Conservation (phyloP, 371 early-diverging fungal species). For the Mortierella sp. region DNA sequence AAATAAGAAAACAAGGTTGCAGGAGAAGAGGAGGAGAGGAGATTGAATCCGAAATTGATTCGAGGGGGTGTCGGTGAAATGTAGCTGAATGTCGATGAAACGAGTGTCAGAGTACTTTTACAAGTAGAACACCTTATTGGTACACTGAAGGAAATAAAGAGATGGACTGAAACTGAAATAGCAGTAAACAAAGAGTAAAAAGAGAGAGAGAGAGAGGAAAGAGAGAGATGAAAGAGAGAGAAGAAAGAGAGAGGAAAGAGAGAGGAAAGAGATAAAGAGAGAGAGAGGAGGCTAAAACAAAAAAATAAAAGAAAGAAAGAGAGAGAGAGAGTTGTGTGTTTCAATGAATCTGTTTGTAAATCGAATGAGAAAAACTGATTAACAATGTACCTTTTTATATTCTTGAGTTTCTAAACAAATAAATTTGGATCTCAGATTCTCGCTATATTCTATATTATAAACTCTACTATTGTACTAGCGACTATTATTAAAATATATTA, state of each 20-base stretch:
- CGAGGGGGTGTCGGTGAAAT: neutral
- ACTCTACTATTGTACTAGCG: too few relatives aligned
- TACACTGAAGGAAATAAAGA: neutral
- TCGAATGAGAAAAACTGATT: slow-evolving; percentile 1
- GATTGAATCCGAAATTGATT: neutral
- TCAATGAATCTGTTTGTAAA: neutral
- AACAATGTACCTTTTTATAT: neutral
- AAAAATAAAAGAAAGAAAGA: neutral
- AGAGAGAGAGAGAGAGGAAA: neutral
- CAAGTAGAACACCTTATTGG: too few relatives aligned
- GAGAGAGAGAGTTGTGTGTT: neutral
- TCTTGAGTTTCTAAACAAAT: too few relatives aligned
- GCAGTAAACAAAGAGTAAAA: neutral
- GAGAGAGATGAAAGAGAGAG: slow-evolving; percentile 11
- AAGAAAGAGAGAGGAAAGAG: neutral
- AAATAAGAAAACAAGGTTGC: neutral
- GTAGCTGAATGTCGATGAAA: neutral
- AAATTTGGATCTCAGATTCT: slow-evolving; percentile 4
- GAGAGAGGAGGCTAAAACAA: neutral
- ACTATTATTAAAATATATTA: neutral
- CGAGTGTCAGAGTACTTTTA: neutral
- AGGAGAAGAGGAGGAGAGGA: neutral
- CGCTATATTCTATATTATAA: too few relatives aligned
- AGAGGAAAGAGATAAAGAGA: neutral
- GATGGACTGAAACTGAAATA: neutral